A percentile compares a stretch with the other conserved stretches of the same genome.
phyloP scores from a whole-genome alignment of 2,329 filamentous ascomycete genomes.

The Gaeumannomyces sp. region DNA sequence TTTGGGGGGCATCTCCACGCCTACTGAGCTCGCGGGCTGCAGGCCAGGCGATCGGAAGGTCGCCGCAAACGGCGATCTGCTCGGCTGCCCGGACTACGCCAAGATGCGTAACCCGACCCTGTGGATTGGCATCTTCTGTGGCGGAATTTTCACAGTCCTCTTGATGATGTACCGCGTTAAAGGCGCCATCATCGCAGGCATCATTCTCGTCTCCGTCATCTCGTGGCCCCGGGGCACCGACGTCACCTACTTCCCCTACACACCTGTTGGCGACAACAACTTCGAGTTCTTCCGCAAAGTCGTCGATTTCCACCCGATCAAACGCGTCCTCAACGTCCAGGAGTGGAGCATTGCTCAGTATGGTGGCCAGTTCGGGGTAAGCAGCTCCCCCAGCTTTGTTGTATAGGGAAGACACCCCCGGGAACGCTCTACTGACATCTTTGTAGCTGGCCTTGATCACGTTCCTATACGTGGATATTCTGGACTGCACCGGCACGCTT shows the following conservation, averaged over 20 bases:
- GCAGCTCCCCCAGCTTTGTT: neutral
- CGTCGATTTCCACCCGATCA: conserved; percentile 75
- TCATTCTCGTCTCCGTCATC: conserved; percentile 77
- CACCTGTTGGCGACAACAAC: conserved; percentile 55
- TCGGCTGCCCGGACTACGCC: conserved; percentile 54
- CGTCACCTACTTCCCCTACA: conserved; percentile 78
- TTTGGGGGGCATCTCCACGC: conserved; percentile 63
- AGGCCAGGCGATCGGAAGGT: conserved; percentile 26
- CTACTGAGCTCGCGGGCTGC: conserved; percentile 71
- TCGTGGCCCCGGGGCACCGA: conserved; percentile 75
- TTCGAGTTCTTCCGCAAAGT: conserved; percentile 89
- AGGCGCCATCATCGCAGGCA: conserved; percentile 78
- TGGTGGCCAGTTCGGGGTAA: conserved; percentile 64
- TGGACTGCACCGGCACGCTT: conserved; percentile 78
- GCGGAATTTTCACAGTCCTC: conserved; percentile 71
- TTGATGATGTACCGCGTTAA: conserved; percentile 83
- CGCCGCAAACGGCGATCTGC: conserved; percentile 17
- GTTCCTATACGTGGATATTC: conserved; percentile 85
- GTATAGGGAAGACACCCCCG: too few species aligned
- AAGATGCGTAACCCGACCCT: conserved; percentile 81
- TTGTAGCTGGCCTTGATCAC: conserved; percentile 68
- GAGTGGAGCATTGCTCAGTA: conserved; percentile 66
- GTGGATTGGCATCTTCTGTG: conserved; percentile 87
- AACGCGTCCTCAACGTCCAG: conserved; percentile 61
- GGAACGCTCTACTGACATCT: neutral